Evolutionary conservation across 495 filamentous ascomycete genomes (phyloP).

Genomic region (Immersiella caudata): DNA sequence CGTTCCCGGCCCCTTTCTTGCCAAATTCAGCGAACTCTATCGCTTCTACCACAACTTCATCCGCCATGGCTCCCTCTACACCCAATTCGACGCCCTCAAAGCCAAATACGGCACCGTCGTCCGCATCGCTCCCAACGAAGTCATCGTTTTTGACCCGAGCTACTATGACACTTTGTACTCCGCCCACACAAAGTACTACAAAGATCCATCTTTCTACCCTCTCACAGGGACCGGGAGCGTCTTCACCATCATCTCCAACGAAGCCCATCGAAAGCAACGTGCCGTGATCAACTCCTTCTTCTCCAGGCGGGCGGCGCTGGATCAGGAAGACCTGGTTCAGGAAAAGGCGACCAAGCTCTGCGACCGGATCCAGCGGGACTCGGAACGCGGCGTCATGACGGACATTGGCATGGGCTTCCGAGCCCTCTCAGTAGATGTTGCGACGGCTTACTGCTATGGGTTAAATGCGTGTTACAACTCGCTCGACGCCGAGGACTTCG

Average conservation of each 20-base stretch:
- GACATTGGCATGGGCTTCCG: slow-evolving; percentile 10
- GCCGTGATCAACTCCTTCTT: slow-evolving; percentile 46
- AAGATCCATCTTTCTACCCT: slow-evolving; percentile 26
- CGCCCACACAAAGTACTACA: slow-evolving; percentile 32
- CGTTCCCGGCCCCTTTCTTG: slow-evolving; percentile 23
- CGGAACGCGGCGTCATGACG: neutral
- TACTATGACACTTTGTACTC: slow-evolving; percentile 43
- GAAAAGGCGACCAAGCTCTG: slow-evolving; percentile 14
- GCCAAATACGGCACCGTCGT: slow-evolving; percentile 34
- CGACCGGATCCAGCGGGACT: slow-evolving; percentile 2
- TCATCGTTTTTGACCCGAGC: slow-evolving; percentile 43
- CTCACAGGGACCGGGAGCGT: slow-evolving; percentile 9
- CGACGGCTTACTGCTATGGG: slow-evolving; percentile 7
- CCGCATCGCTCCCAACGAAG: slow-evolving; percentile 42
- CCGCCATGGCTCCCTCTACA: slow-evolving; percentile 13
- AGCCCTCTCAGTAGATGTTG: neutral
- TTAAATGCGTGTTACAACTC: neutral
- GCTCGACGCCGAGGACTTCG: slow-evolving; percentile 6
- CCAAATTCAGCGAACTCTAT: slow-evolving; percentile 2
- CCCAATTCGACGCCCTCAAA: neutral
- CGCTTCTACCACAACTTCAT: slow-evolving; percentile 17
- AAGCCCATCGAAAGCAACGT: slow-evolving; percentile 41
- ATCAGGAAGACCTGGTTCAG: slow-evolving; percentile 38
- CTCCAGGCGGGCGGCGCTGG: slow-evolving; percentile 40
- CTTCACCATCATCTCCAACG: slow-evolving; percentile 31